Base-by-base conservation (phyloP, 192 early-diverging fungal species). In the Backusella westeae region DNA sequence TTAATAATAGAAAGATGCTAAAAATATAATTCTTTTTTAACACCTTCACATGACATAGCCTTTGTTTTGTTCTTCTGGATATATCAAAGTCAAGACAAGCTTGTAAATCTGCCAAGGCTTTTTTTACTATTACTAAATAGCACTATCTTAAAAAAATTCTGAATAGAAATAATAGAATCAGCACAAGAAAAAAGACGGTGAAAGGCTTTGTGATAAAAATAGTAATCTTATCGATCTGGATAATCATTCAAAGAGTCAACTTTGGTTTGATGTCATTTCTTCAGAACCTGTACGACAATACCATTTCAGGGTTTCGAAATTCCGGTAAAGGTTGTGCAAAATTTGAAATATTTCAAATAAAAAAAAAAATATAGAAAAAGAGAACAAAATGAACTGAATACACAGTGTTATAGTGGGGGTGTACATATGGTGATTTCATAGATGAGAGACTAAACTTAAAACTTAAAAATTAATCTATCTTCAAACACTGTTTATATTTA, bases 1-100 rank as follows among this genome's bases (percentile, higher is more conserved):
- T 56, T 56, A 56, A 56, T 56, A 56, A 56, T 56, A 56, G 53
- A 56, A 56, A 56, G 53, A 44, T 56, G 3, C 53, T 56, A 56
- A 56, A 56, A 56, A 56, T 56, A 26, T 56, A 3, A 17, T 44
- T 44, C 42, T 44, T 44, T 44, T 56, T 56, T 56, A 10, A 56
- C 10, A n/a, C n/a, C 7, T 26, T 56, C 53, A 56, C 8, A 56
- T 56, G 53, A 56, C 0, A 56, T 56, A 44, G 42, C 15, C 15
- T 17, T 56, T 23, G 53, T 56, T 53, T 53, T 7, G 8, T 10
- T 21, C 26, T 21, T 0, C 19, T 56, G 53, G 53, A 21, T 21
- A 6, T 26, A 56, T 56, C 53, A 56, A 56, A 56, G 9, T n/a
- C n/a, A 56, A 23, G n/a, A 56, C 7, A 26, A 56, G 21, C 1